Conservation (phyloP, 495 filamentous ascomycete species). For the Cladorrhinum samala region DNA sequence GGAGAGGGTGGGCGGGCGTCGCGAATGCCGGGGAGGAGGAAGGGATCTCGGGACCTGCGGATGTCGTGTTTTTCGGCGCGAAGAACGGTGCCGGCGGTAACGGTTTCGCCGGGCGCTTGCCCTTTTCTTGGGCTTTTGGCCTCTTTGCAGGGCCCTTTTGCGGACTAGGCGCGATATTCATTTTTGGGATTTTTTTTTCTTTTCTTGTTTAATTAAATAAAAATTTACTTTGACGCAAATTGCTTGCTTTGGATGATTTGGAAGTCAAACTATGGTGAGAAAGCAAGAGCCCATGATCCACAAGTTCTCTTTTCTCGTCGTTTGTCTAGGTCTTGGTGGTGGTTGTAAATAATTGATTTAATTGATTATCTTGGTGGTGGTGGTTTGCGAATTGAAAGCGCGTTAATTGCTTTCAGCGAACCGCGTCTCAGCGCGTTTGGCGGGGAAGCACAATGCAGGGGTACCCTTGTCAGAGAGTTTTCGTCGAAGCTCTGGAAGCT, state of each 20-base stretch:
- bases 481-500: neutral
- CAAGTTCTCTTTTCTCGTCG: no score
- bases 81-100: conserved; percentile 33
- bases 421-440: conserved; percentile 25
- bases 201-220: neutral
- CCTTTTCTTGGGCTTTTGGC: conserved; percentile 9
- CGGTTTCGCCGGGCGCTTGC: conserved; percentile 21
- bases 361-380: no score
- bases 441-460: conserved; percentile 13
- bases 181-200: conserved; percentile 11
- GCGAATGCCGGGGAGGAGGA: conserved; percentile 88
- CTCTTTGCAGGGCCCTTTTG: conserved; percentile 23
- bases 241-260: no score
- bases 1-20: conserved; percentile 70
- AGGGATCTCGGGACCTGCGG: conserved; percentile 50
- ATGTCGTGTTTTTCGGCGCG: conserved; percentile 30
- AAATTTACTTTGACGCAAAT: no score
- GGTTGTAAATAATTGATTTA: neutral
- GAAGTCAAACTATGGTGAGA: neutral
- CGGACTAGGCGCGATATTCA: conserved; percentile 27
- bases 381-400: conserved; percentile 6
- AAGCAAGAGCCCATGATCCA: neutral
- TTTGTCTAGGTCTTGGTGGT: neutral
- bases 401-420: conserved; percentile 25
- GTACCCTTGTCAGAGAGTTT: neutral